Percentiles rank a stretch among this genome's conserved stretches.
Evolutionary conservation across 1,284 basidiomycete species (phyloP).

Genomic region (Phellopilus nigrolimitatus): DNA sequence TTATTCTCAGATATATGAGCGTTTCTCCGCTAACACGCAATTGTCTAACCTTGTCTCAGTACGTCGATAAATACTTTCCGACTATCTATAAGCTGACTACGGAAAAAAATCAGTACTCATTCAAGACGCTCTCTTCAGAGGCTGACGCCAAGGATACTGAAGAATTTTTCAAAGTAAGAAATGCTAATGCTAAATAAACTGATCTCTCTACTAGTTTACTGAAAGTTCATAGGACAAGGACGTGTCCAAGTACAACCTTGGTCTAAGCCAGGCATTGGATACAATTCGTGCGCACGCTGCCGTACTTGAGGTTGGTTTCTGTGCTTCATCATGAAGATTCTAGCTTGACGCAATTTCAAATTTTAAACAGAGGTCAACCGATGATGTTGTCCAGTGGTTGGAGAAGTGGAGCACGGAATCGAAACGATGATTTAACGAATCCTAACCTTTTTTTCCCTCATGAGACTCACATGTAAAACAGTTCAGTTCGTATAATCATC

Average conservation of each 20-base stretch:
- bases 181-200: neutral
- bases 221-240: constrained; percentile 47
- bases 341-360: neutral
- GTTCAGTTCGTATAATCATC: too few relatives aligned
- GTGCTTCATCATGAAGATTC: neutral
- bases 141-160: constrained; percentile 65
- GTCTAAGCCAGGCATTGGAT: constrained; percentile 64
- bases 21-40: constrained; percentile 67
- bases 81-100: neutral
- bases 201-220: neutral
- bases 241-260: constrained; percentile 57
- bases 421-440: too few relatives aligned
- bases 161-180: constrained; percentile 63
- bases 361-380: constrained; percentile 43
- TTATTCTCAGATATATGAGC: constrained; percentile 53
- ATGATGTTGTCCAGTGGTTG: constrained; percentile 61
- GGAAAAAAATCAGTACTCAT: constrained; percentile 40
- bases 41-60: constrained; percentile 49
- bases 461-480: too few relatives aligned
- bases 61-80: constrained; percentile 23
- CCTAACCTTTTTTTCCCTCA: too few relatives aligned
- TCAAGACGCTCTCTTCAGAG: constrained; percentile 59
- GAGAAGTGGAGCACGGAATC: constrained; percentile 33
- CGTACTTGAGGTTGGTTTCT: constrained; percentile 51
- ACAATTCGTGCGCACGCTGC: constrained; percentile 52